phyloP scores from a whole-genome alignment of 192 early-diverging fungal species.

The Coemansia sp. region DNA sequence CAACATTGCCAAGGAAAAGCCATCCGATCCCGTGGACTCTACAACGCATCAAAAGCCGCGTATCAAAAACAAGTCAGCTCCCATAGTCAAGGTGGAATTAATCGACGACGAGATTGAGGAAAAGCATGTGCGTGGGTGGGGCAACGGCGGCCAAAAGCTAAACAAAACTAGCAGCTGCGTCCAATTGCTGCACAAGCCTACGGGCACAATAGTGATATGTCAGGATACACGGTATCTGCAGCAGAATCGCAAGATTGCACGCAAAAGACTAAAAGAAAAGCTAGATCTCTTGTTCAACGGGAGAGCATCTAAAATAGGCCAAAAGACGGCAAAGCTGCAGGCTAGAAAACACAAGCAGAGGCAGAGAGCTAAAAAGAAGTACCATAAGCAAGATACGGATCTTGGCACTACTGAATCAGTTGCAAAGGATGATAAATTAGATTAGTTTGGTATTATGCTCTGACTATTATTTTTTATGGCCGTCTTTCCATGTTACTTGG shows the following conservation, averaged over 20 bases:
- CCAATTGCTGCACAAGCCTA: conserved; percentile 68
- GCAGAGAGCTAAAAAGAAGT: conserved; percentile 60
- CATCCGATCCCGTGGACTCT: no score
- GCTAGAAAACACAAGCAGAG: conserved; percentile 55
- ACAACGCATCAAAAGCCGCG: no score
- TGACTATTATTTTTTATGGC: no score
- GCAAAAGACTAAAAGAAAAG: conserved; percentile 59
- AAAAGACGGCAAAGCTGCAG: conserved; percentile 60
- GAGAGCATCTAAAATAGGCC: conserved; percentile 54
- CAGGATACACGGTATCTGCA: conserved; percentile 71
- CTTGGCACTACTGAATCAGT: neutral
- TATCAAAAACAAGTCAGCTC: no score
- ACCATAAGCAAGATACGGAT: conserved; percentile 11
- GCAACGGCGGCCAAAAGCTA: conserved; percentile 76
- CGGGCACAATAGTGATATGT: conserved; percentile 59
- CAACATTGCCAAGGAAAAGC: no score
- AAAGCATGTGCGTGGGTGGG: conserved; percentile 71
- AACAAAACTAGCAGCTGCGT: conserved; percentile 77
- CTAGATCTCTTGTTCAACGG: conserved; percentile 71
- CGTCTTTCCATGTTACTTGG: no score
- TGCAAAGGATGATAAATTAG: no score
- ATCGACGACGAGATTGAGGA: conserved; percentile 69
- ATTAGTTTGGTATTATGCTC: no score
- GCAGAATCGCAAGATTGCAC: conserved; percentile 69
- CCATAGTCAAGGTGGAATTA: conserved; percentile 56